Percentiles rank a stretch among this genome's conserved stretches.
Conservation (phyloP, 768 basidiomycete genomes). For the Suillus variegatus region DNA sequence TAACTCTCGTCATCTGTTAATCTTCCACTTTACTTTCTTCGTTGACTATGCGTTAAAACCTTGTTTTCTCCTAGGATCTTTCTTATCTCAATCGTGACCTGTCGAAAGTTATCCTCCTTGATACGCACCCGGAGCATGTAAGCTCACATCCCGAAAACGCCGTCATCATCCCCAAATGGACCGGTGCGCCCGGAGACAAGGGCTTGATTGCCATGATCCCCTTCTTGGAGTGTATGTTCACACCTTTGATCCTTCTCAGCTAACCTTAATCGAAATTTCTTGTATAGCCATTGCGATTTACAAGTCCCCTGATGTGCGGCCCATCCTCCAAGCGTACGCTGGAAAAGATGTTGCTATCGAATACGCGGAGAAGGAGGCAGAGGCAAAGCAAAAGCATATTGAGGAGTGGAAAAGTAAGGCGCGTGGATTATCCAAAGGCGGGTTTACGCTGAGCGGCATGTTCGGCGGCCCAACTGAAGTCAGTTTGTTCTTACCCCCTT, state of each 20-base stretch:
- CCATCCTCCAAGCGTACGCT: constrained; percentile 79
- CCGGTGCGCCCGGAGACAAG: constrained; percentile 70
- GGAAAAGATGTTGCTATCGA: constrained; percentile 89
- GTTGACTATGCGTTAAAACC: neutral
- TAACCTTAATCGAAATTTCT: neutral
- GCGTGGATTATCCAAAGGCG: constrained; percentile 37
- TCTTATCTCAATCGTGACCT: constrained; percentile 95
- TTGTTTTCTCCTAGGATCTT: constrained; percentile 58
- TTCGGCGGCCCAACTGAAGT: constrained; percentile 41
- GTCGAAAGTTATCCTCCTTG: constrained; percentile 84
- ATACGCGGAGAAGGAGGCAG: constrained; percentile 86
- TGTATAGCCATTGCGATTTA: constrained; percentile 86
- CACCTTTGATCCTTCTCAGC: neutral
- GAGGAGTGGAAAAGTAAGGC: constrained; percentile 75
- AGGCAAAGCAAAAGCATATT: constrained; percentile 72
- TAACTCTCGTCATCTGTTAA: constrained; percentile 24
- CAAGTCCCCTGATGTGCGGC: constrained; percentile 83
- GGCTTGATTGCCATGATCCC: constrained; percentile 93
- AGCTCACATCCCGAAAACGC: constrained; percentile 87
- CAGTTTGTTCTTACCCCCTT: neutral
- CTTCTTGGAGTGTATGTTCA: constrained; percentile 84
- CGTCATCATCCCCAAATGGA: constrained; percentile 83
- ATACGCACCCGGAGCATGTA: constrained; percentile 79
- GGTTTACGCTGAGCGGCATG: constrained; percentile 46
- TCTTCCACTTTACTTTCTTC: too few species aligned